Conservation (phyloP, 2,329 filamentous ascomycete genomes). For the Fusarium ambrosium region DNA sequence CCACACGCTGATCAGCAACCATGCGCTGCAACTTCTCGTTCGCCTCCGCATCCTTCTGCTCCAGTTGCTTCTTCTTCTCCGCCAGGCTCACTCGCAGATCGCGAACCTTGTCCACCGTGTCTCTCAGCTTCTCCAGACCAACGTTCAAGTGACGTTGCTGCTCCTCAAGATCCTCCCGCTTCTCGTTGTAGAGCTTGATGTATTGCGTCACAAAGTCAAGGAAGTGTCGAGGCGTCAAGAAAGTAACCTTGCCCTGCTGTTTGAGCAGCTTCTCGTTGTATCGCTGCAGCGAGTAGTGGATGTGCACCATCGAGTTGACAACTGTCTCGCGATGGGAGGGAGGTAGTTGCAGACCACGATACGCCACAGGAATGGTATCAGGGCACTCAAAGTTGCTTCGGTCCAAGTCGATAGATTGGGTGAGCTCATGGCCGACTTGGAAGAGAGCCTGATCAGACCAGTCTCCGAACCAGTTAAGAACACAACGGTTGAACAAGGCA, state of each 20-base stretch:
- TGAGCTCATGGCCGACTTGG: constrained; percentile 96
- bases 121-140: constrained; percentile 94
- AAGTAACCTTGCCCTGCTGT: constrained; percentile 93
- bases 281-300: constrained; percentile 92
- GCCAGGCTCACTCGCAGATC: constrained; percentile 92
- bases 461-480: constrained; percentile 99
- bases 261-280: constrained; percentile 91
- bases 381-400: constrained; percentile 87
- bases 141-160: constrained; percentile 99
- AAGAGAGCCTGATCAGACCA: constrained; percentile 99
- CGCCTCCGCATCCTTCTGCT: constrained; percentile 93
- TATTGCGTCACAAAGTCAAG: constrained; percentile 98
- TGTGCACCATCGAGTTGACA: constrained; percentile 98
- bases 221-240: constrained; percentile 96
- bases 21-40: constrained; percentile 98
- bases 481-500: constrained; percentile 98
- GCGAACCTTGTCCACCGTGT: constrained; percentile 97
- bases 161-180: constrained; percentile 97
- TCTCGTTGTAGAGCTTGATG: constrained; percentile 96
- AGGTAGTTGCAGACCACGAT: constrained; percentile 85
- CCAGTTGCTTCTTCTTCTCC: constrained; percentile 93
- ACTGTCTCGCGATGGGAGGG: constrained; percentile 92
- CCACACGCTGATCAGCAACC: constrained; percentile 95
- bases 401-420: constrained; percentile 95
- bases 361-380: constrained; percentile 93